These are phyloP conservation scores for Fusarium begoniae DNA, from an alignment of 2,329 filamentous ascomycete genomes.

Conservation along the genomic window DNA sequence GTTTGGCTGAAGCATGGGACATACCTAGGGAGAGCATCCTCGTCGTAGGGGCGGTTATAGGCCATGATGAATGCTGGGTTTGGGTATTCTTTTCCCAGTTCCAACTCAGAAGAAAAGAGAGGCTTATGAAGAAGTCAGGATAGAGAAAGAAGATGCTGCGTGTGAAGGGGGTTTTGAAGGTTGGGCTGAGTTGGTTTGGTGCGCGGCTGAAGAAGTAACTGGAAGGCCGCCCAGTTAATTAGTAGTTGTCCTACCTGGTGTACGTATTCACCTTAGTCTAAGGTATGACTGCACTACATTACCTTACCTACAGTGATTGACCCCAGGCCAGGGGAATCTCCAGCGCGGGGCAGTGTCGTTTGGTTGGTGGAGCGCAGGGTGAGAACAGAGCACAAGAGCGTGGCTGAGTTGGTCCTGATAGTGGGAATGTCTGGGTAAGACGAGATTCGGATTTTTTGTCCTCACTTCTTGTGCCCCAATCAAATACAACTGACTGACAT, in stretches of 20 bases:
- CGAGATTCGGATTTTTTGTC: background rate
- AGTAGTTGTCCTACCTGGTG: background rate
- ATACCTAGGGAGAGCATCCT: constrained; percentile 90
- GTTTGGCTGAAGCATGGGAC: background rate
- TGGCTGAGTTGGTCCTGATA: constrained; percentile 30
- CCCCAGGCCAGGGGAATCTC: constrained; percentile 18
- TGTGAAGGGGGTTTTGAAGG: constrained; percentile 25
- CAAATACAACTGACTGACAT: background rate
- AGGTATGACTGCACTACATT: background rate
- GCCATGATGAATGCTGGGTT: constrained; percentile 69
- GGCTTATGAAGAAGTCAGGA: background rate
- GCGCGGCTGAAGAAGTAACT: constrained; percentile 30
- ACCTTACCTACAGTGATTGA: background rate
- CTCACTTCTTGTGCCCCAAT: background rate
- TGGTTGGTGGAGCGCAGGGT: constrained; percentile 28
- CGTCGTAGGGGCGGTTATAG: constrained; percentile 93
- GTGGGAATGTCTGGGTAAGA: constrained; percentile 11
- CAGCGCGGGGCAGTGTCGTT: constrained; percentile 36
- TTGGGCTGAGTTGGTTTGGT: constrained; percentile 30
- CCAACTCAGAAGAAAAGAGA: background rate
- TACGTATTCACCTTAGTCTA: background rate
- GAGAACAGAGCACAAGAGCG: constrained; percentile 20
- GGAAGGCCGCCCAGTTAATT: constrained; percentile 13
- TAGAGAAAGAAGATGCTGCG: background rate
- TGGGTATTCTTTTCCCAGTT: background rate